Evolutionary conservation across 164 flowering plant species (phyloP), one percentile per base, ranked within the genome.

Genomic region (Tinospora cordifolia): DNA sequence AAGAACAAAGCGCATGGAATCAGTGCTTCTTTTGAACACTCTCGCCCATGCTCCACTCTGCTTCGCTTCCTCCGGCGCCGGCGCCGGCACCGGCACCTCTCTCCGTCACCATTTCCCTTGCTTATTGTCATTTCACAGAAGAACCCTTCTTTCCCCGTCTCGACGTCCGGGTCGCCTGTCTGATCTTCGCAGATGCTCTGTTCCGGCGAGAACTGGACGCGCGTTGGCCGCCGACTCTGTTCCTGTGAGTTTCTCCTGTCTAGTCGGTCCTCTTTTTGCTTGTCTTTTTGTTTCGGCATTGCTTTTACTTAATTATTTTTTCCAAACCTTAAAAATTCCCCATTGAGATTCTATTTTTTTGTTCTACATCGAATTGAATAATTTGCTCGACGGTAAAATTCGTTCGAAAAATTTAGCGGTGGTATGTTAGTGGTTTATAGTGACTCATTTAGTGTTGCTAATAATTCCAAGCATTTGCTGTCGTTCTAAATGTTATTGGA

Each of bases 171-270:
- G 36, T 12, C 69, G 62, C 36, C 13, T 51, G 21, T 19, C 63
- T 39, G 15, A 13, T 22, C 15, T 71, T 49, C 41, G 70, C 15
- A 8, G 44, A 39, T 71, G 77, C 22, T 71, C 60, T 0, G 49
- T 67, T 51, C 19, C 74, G 3, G 69, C 76, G 2, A 21, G n/a
- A n/a, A 78, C 73, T n/a, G 62, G 67, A 24, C 75, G 72, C 62
- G 70, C 79, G 54, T 68, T 82, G 75, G 76, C 63, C 67, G 65
- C 83, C 57, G 80, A 79, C 72, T 76, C 84, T 3, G 74, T 72
- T 0, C 78, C 83, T 71, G 83, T 82, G 3, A 2, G 84, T 73
- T 44, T 0, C 34, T 72, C 75, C 59, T 26, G 59, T 39, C 60
- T 17, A 60, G 12, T 58, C 19, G 10, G 11, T 39, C 11, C 11